phyloP scores from a whole-genome alignment of 345 rosid species.

The Eucalyptus tenuipes region DNA sequence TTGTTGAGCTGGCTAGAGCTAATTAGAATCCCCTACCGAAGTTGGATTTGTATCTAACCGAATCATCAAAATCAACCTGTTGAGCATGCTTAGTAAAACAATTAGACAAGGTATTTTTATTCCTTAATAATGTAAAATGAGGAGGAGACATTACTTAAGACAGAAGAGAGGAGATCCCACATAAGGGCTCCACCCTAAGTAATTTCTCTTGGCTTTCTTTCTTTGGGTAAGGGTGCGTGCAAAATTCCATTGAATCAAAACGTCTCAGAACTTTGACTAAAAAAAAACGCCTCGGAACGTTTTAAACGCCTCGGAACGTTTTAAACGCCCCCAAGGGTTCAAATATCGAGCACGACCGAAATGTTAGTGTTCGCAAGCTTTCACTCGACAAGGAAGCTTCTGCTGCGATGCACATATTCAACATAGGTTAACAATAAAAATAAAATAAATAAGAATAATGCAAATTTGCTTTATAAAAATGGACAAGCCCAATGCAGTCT shows the following conservation, averaged over 20 bases:
- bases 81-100: neutral
- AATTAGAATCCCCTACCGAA: neutral
- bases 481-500: neutral
- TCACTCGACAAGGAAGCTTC: fast-evolving
- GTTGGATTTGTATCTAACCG: neutral
- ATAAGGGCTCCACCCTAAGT: fast-evolving
- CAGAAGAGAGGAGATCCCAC: neutral
- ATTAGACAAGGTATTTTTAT: neutral
- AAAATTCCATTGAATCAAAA: neutral
- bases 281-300: neutral
- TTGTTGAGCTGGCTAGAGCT: neutral
- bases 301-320: fast-evolving
- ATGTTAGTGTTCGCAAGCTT: neutral
- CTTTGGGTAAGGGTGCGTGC: neutral
- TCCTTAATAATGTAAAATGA: neutral
- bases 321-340: fast-evolving
- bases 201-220: neutral
- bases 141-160: neutral
- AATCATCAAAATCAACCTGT: neutral
- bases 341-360: neutral
- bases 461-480: neutral
- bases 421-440: neutral
- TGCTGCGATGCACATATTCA: neutral
- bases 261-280: neutral
- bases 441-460: neutral